Conservation (phyloP, 2,329 filamentous ascomycete genomes). For the Penicillium sclerotiorum region DNA sequence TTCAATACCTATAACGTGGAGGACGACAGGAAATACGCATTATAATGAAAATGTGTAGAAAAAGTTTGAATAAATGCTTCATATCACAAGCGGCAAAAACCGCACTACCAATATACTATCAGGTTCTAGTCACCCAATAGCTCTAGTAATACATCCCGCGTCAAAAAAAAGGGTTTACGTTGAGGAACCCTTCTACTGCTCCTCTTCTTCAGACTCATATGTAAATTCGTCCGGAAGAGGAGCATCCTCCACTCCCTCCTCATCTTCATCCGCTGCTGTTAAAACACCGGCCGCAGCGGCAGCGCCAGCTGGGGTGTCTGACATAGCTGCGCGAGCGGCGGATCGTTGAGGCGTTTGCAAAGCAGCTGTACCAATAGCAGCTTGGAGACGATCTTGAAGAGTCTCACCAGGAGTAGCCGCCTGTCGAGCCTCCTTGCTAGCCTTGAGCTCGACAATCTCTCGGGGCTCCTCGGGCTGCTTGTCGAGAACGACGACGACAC, state of each 20-base stretch:
- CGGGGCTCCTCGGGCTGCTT: conserved; percentile 78
- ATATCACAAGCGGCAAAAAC: conserved; percentile 22
- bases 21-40: background rate
- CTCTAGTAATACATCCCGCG: conserved; percentile 42
- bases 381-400: conserved; percentile 48
- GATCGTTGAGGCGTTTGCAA: conserved; percentile 38
- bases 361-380: conserved; percentile 37
- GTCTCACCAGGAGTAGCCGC: conserved; percentile 45
- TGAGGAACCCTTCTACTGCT: conserved; percentile 27
- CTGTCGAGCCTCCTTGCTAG: conserved; percentile 67
- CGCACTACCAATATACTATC: conserved; percentile 23
- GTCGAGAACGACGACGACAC: conserved; percentile 88
- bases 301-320: conserved; percentile 52
- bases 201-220: conserved; percentile 48
- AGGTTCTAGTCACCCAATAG: conserved; percentile 31
- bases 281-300: conserved; percentile 77
- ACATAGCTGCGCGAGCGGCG: conserved; percentile 24
- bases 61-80: conserved; percentile 19
- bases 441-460: conserved; percentile 83
- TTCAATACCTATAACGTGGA: too few species aligned
- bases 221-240: conserved; percentile 51
- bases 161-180: conserved; percentile 21
- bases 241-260: conserved; percentile 52
- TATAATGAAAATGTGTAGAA: background rate
- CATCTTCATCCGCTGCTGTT: conserved; percentile 79